Base-by-base conservation (phyloP, 2,329 filamentous ascomycete species). In the Arthrobotrys megalospora region DNA sequence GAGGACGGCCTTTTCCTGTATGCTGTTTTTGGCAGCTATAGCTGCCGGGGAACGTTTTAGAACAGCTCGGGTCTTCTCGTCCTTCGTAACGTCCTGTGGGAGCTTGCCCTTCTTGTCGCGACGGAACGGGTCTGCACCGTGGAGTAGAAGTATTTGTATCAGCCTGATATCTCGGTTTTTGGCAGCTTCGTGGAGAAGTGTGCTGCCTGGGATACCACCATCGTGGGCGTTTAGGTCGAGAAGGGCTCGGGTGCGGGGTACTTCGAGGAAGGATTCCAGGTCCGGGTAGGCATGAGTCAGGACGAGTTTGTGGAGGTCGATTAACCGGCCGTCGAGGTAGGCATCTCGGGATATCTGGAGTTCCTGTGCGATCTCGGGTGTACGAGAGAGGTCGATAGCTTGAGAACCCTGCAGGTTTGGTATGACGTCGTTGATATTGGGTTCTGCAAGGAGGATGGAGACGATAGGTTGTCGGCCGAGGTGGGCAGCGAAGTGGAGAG, bases 1-100 rank as follows among this genome's bases (percentile, higher is more conserved):
- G 14, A 99, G 88, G 2, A 99, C 96, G 0, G 94, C 96, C 86
- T 96, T 97, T 85, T 99, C 96, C 84, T 99, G 96, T 41, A 99
- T 97, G 43, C 94, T 94, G 69, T 95, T 89, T 85, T 98, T 96
- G 0, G 96, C 96, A 12, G 94, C 94, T 6, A 96, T 94, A 6
- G 96, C 96, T 11, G 96, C 96, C 5, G 96, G 96, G 0, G 95
- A 98, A 82, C 91, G 93, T 86, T 98, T 99, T 58, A 99, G 86
- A 82, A 99, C 95, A 8, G 92, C 90, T 75, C 91, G 90, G 14
- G 93, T 97, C 76, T 90, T 89, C 82, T 99, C 96, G 83, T 99
- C 96, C 83, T 96, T 97, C 65, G 96, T 98, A 53, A 97, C 91
- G 84, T 97, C 95, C 83, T 99, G 96, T 1, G 96, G 94, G 36